Base-by-base conservation (phyloP, 768 basidiomycete genomes). In the Plicaturopsis crispa region DNA sequence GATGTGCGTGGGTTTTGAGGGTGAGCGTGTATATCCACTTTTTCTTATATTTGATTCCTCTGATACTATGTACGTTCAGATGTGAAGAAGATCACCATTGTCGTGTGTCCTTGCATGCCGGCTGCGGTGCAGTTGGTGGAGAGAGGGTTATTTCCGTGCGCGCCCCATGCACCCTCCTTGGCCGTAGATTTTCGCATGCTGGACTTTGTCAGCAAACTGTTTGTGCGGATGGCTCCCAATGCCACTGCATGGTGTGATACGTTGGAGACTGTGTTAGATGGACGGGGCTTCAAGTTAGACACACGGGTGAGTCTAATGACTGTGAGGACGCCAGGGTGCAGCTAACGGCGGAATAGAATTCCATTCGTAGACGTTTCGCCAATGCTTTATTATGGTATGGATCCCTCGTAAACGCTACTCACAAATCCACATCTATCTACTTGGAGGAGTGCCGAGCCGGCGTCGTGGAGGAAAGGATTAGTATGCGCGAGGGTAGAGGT, bases 141-240 rank as follows among this genome's bases (percentile, higher is more conserved):
- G 30, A 19, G n/a, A 3, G 55, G 52, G 1, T 43, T 51, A 14
- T 59, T 62, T 36, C 50, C 60, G 11, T 55, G 50, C 26, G 43
- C 56, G 4, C 62, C 61, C 0, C n/a, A 50, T 3, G 38, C 32
- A 1, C 62, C 62, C 5, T 50, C 53, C 6, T 41, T 65, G 4
- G 62, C 57, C 8, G 52, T 65, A 1, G 55, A 61, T 36, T 20
- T 63, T n/a, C 42, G 42, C 21, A 44, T 62, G 20, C 38, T 63
- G 8, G 48, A 55, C 22, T 59, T 63, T 13, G 31, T 48, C 16
- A 41, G 18, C 13, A 24, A 24, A 10, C 46, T 50, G 4, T 50
- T 45, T 24, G 22, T 42, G 17, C 24, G 26, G 1, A 35, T 46
- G 28, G 22, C 48, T 28, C 47, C 41, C 16, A 50, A 50, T 23